phyloP scores from a whole-genome alignment of 495 filamentous ascomycete species.

The Aspergillus olivimuriae region DNA sequence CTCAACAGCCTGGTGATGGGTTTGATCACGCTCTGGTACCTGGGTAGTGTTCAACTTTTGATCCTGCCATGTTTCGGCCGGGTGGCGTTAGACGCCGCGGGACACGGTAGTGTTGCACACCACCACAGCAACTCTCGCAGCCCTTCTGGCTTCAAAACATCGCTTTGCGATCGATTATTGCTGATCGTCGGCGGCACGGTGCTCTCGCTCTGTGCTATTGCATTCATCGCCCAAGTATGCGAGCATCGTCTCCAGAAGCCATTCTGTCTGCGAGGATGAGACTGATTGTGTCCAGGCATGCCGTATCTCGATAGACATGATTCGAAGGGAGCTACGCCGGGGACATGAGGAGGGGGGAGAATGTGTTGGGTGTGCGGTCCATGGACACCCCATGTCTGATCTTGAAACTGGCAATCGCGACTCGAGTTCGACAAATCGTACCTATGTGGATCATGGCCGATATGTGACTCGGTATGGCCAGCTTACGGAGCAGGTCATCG shows the following conservation, averaged over 20 bases:
- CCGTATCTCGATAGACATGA: not conserved
- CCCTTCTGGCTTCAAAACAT: too few relatives aligned
- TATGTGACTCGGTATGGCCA: slow-evolving; percentile 2
- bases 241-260: too few relatives aligned
- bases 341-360: not conserved
- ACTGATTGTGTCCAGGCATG: slow-evolving; percentile 1
- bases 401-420: not conserved
- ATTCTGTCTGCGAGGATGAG: too few relatives aligned
- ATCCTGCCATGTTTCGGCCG: too few relatives aligned
- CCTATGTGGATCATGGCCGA: not conserved
- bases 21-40: too few relatives aligned
- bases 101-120: too few relatives aligned
- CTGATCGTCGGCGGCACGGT: slow-evolving; percentile 3
- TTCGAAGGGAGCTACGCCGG: not conserved
- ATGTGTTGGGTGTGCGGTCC: not conserved
- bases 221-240: slow-evolving; percentile 2
- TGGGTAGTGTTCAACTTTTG: too few relatives aligned
- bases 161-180: slow-evolving; percentile 3
- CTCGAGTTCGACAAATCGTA: not conserved
- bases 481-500: not conserved
- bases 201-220: slow-evolving; percentile 2
- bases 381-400: not conserved
- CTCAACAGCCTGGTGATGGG: too few relatives aligned
- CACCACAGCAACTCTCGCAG: too few relatives aligned
- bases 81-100: too few relatives aligned